A percentile compares a stretch with the other conserved stretches of the same genome.
These are phyloP conservation scores for Abrus precatorius DNA, from an alignment of 306 rosid genomes.

Conservation along the genomic window DNA sequence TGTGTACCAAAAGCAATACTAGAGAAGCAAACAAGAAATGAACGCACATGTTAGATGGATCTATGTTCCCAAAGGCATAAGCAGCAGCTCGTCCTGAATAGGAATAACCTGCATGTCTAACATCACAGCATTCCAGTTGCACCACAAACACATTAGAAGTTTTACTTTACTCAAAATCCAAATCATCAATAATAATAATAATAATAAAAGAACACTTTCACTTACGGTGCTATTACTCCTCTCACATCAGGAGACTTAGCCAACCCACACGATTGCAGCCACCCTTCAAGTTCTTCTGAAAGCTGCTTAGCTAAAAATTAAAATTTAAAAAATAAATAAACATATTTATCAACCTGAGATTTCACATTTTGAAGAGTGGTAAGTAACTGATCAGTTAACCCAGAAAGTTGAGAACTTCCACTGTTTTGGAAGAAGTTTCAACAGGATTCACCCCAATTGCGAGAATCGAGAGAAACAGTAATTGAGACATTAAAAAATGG, in stretches of 20 bases:
- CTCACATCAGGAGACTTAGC: conserved; percentile 78
- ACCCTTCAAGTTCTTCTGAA: conserved; percentile 79
- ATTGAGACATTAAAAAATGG: conserved; percentile 26
- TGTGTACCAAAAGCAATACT: too few relatives aligned
- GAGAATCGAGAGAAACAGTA: conserved; percentile 1
- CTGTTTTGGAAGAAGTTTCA: neutral
- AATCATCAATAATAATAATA: neutral
- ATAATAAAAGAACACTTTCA: neutral
- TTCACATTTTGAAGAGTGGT: neutral
- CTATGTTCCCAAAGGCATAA: conserved; percentile 94
- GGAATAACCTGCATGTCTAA: conserved; percentile 98
- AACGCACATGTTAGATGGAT: conserved; percentile 87
- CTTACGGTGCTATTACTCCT: conserved; percentile 98
- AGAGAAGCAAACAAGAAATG: conserved; percentile 32
- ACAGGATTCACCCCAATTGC: neutral
- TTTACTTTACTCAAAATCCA: conserved; percentile 11
- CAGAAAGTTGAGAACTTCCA: neutral
- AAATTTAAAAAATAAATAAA: neutral
- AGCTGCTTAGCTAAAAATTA: conserved; percentile 64
- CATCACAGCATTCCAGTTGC: conserved; percentile 43
- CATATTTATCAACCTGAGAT: neutral
- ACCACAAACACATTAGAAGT: conserved; percentile 29
- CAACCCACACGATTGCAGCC: conserved; percentile 73
- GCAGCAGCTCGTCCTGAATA: conserved; percentile 98
- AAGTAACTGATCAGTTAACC: conserved; percentile 3